Evolutionary conservation across 176 grass and related monocot species (phyloP).

Genomic region (Rhynchospora breviuscula): DNA sequence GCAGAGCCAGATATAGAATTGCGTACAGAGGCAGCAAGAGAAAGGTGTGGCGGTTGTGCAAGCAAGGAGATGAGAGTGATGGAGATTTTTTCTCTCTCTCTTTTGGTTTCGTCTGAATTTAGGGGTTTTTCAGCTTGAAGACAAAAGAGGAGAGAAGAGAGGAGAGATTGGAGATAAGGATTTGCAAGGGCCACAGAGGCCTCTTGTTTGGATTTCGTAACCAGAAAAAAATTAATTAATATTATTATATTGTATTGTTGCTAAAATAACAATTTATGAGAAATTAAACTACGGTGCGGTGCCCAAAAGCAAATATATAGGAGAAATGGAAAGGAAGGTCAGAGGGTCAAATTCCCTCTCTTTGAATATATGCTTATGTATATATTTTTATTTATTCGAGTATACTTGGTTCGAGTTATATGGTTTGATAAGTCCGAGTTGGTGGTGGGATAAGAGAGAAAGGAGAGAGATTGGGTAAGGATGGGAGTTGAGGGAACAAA

Average conservation of each 20-base stretch:
- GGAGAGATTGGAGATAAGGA: constrained; percentile 20
- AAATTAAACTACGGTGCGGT: neutral
- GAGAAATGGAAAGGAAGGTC: neutral
- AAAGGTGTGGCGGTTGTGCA: constrained; percentile 24
- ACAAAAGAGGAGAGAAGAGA: constrained; percentile 16
- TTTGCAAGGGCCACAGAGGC: neutral
- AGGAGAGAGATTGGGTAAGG: neutral
- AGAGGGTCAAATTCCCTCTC: neutral
- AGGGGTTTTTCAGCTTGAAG: constrained; percentile 9
- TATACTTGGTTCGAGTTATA: neutral
- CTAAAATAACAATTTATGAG: neutral
- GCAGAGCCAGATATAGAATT: constrained; percentile 20
- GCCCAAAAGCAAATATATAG: neutral
- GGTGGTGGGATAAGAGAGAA: neutral
- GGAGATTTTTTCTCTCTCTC: constrained; percentile 4
- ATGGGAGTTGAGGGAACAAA: constrained; percentile 10
- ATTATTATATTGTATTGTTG: neutral
- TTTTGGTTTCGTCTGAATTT: neutral
- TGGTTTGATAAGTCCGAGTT: neutral
- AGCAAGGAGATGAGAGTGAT: constrained; percentile 16
- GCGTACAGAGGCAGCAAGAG: neutral
- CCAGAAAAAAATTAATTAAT: neutral
- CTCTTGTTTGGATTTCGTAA: constrained; percentile 20
- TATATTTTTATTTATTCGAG: neutral
- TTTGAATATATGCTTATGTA: neutral